These are phyloP conservation scores for Alloascoidea africana DNA, from an alignment of 805 yeast genomes.

Conservation along the genomic window DNA sequence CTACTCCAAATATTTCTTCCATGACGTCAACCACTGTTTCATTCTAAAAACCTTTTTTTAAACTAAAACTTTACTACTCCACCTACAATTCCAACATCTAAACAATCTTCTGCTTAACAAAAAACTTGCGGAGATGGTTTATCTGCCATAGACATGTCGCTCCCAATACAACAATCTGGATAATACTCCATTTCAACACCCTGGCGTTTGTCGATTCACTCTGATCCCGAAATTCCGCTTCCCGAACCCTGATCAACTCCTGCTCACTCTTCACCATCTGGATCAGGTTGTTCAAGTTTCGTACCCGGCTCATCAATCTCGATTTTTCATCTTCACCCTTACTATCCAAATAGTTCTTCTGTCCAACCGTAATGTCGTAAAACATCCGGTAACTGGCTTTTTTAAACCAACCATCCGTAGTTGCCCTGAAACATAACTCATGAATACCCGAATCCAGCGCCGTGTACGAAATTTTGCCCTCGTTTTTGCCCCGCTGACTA, in stretches of 20 bases:
- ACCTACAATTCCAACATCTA: no score
- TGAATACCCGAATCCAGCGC: constrained; percentile 81
- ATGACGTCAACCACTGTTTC: no score
- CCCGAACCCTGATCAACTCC: constrained; percentile 26
- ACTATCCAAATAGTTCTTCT: constrained; percentile 47
- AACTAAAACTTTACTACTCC: no score
- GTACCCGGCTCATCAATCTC: background rate
- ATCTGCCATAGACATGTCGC: constrained; percentile 66
- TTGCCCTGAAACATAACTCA: constrained; percentile 59
- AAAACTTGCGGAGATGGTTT: constrained; percentile 63
- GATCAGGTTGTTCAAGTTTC: background rate
- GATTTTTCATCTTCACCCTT: constrained; percentile 28
- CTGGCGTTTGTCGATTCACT: constrained; percentile 63
- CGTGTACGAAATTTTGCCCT: constrained; percentile 64
- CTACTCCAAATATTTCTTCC: no score
- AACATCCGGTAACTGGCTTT: constrained; percentile 49
- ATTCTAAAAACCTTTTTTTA: no score
- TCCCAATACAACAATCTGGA: constrained; percentile 54
- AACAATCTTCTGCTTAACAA: constrained; percentile 76
- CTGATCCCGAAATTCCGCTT: constrained; percentile 61
- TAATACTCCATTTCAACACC: constrained; percentile 58
- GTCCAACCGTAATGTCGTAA: constrained; percentile 60
- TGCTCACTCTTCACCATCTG: background rate
- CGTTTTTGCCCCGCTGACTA: constrained; percentile 41
- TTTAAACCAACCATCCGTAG: constrained; percentile 43